Base-by-base conservation (phyloP, 2,329 filamentous ascomycete genomes). In the Septoria linicola region DNA sequence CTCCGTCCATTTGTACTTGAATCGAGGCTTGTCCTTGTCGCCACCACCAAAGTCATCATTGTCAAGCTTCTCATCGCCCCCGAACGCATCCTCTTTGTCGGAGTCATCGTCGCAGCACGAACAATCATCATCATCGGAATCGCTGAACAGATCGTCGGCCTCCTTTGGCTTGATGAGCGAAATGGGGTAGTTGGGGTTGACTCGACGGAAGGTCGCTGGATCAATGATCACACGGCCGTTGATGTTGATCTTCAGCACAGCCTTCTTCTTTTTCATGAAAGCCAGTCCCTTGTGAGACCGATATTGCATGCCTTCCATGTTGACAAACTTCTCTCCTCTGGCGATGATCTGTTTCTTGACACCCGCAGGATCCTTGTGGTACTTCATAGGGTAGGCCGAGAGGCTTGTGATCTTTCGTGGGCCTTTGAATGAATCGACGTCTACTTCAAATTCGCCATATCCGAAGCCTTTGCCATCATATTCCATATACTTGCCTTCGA, bases 191-290 rank as follows among this genome's bases (percentile, higher is more conserved):
- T 95, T 95, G 1, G 90, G 88, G 59, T 93, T 88, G 68, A 92
- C 88, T 27, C 88, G 82, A 7, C 89, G 82, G 71, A 95, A 90
- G 35, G 87, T 88, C 3, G 83, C 83, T 0, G 89, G 83, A 64
- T 96, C 91, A 19, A 96, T 77, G 89, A 96, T 96, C 57, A 95
- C 80, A 23, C 91, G 84, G 14, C 89, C 87, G 57, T 90, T 89
- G 68, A 95, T 85, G 64, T 89, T 89, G 69, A 95, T 85, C 68
- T 89, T 92, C 66, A 87, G 73, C 11, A 88, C 74, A 52, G 78
- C 74, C 62, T 85, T 85, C 74, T 89, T 89, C 68, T 87, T 85
- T 74, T 92, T 95, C 73, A 83, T 82, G 70, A 89, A 95, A 0
- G 87, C 89, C 72, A 95, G 83, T 2, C 90, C 90, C 48, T 91